Conservation (phyloP, 2,329 filamentous ascomycete genomes). For the Botryotinia calthae region DNA sequence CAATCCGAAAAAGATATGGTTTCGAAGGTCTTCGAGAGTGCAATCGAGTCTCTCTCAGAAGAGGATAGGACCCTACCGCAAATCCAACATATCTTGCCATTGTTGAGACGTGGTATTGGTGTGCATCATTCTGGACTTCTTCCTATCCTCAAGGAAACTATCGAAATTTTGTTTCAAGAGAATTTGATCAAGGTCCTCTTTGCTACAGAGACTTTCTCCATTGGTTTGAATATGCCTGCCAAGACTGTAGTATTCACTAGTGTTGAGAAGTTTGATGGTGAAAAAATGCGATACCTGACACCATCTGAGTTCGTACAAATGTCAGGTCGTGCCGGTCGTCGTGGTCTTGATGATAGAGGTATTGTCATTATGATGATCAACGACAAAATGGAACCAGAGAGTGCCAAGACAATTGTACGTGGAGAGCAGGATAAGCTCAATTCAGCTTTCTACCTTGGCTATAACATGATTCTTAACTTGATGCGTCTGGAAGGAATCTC, state of each 20-base stretch:
- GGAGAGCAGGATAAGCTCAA: conserved; percentile 97
- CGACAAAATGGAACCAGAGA: conserved; percentile 89
- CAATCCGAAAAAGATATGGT: conserved; percentile 95
- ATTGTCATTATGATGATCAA: conserved; percentile 99
- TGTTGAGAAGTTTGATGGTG: conserved; percentile 91
- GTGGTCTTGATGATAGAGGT: conserved; percentile 95
- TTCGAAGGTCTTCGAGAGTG: conserved; percentile 87
- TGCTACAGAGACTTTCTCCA: conserved; percentile 97
- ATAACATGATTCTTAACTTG: conserved; percentile 98
- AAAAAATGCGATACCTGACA: conserved; percentile 76
- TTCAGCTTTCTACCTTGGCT: conserved; percentile 94
- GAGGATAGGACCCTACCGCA: conserved; percentile 87
- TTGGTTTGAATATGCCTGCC: conserved; percentile 97
- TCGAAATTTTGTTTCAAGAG: conserved; percentile 98
- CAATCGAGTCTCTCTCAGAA: conserved; percentile 87
- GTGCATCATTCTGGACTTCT: conserved; percentile 95
- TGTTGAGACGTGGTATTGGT: conserved; percentile 88
- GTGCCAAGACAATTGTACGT: conserved; percentile 93
- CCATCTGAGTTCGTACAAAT: conserved; percentile 98
- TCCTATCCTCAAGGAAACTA: conserved; percentile 96
- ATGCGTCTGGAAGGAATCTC: conserved; percentile 99
- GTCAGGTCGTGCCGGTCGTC: conserved; percentile 93
- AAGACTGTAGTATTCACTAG: conserved; percentile 99
- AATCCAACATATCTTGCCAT: conserved; percentile 83
- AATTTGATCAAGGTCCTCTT: conserved; percentile 97